Evolutionary conservation across 2,329 filamentous ascomycete genomes (phyloP).

Genomic region (Ophiostoma angusticollis): DNA sequence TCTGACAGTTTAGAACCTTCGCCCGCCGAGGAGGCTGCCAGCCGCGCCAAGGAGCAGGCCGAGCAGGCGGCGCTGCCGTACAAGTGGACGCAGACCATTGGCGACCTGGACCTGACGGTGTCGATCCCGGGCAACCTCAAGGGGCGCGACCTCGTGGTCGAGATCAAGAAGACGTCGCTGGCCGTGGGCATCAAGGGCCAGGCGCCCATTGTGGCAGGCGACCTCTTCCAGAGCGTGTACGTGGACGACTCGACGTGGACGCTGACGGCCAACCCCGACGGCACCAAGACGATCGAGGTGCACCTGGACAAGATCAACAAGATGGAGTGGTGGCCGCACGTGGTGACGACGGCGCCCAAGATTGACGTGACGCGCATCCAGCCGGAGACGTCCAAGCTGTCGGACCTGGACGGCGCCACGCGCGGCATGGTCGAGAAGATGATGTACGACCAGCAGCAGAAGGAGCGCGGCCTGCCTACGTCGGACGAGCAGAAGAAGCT

Average conservation of each 20-base stretch:
- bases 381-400: conserved; percentile 82
- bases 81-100: conserved; percentile 92
- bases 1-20: conserved; percentile 32
- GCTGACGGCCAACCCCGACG: conserved; percentile 31
- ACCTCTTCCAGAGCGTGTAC: conserved; percentile 65
- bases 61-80: conserved; percentile 90
- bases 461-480: conserved; percentile 77
- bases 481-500: conserved; percentile 93
- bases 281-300: conserved; percentile 15
- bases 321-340: conserved; percentile 97
- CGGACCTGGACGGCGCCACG: conserved; percentile 89
- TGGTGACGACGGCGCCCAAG: conserved; percentile 72
- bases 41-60: conserved; percentile 59
- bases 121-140: conserved; percentile 72
- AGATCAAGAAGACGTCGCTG: conserved; percentile 66
- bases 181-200: conserved; percentile 80
- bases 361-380: conserved; percentile 94
- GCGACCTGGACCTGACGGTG: conserved; percentile 70
- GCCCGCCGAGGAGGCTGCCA: conserved; percentile 44
- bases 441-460: conserved; percentile 98
- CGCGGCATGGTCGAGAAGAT: conserved; percentile 99
- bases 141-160: conserved; percentile 69
- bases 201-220: conserved; percentile 67
- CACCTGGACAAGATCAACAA: conserved; percentile 51
- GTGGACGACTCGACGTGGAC: conserved; percentile 94